Conservation (phyloP, 2,329 filamentous ascomycete species). For the Diaporthe australafricana region DNA sequence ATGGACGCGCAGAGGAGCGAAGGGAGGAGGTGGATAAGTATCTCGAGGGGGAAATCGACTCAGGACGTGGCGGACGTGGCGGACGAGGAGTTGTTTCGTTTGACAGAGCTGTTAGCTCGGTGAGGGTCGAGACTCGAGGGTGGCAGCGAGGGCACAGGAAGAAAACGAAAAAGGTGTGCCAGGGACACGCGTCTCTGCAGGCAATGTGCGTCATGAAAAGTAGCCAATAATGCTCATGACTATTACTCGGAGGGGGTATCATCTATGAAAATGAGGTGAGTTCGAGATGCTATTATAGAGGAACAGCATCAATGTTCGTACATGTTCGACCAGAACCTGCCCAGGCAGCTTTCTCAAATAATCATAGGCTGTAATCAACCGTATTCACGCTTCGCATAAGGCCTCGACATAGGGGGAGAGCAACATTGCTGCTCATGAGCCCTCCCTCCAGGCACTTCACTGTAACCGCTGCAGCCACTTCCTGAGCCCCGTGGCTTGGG, state of each 20-base stretch:
- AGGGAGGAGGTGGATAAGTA: constrained; percentile 33
- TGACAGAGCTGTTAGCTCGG: constrained; percentile 34
- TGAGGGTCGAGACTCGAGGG: neutral
- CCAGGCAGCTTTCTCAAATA: neutral
- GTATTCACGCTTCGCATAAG: neutral
- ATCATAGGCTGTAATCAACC: neutral
- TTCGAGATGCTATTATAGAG: constrained; percentile 12
- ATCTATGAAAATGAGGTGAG: constrained; percentile 30
- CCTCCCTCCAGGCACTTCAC: neutral
- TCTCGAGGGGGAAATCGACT: constrained; percentile 13
- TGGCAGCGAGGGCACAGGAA: neutral
- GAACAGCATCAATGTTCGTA: constrained; percentile 25
- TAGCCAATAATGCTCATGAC: constrained; percentile 4
- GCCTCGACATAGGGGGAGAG: neutral
- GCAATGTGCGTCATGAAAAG: neutral
- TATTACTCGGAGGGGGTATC: constrained; percentile 27
- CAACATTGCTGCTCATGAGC: neutral
- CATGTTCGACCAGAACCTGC: neutral
- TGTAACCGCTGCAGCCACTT: constrained; percentile 43
- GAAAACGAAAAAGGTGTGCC: too few species aligned
- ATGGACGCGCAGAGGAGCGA: constrained; percentile 30
- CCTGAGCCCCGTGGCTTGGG: constrained; percentile 45
- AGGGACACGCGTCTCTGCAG: neutral
- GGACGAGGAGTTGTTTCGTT: constrained; percentile 31
- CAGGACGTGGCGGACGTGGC: neutral